Evolutionary conservation across 129 eudicot genomes (phyloP), one percentile per base, ranked within the genome.

Genomic region (Saussurea involucrata): DNA sequence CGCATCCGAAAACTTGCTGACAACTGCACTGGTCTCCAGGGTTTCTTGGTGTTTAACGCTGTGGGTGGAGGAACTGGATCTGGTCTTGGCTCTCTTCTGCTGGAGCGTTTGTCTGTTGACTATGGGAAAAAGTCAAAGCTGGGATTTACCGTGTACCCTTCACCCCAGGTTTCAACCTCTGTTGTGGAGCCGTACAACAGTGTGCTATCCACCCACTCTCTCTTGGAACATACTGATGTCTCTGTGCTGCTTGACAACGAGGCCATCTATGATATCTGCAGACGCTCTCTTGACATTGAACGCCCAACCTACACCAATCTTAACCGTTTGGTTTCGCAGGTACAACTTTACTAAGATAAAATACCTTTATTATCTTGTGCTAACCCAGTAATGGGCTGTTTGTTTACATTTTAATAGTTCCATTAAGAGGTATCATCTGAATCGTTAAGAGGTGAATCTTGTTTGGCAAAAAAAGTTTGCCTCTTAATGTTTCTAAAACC

Each of bases 21-120:
- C 74, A 86, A 86, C 78, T 86, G 89, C 72, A 86, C 89, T 20
- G 89, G 89, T 74, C 86, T 86, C 36, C 89, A 86, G 49, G 89
- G 89, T 9, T 86, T 86, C 71, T 68, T 86, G 6, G 89, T 86
- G 66, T 86, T 86, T 49, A 86, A 86, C n/a, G 89, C 89, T 28
- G 86, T 82, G 13, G 86, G 86, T 71, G 86, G 86, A 33, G 86
- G 82, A 32, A 83, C 86, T 37, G 86, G 86, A 17, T 83, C 86
- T 28, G 83, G 86, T 72, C 86, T 83, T 9, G 86, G 86, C 10
- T 83, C 86, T 32, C 86, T 83, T 37, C 76, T 83, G 24, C 58
- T 83, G 58, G 86, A 83, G 37, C 86, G 86, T 55, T 68, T 83
- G n/a, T 83, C 86, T 12, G 86, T 83, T 6, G 86, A 82, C 79